Base-by-base conservation (phyloP, 2,329 filamentous ascomycete species). In the Sporothrix inflata region DNA sequence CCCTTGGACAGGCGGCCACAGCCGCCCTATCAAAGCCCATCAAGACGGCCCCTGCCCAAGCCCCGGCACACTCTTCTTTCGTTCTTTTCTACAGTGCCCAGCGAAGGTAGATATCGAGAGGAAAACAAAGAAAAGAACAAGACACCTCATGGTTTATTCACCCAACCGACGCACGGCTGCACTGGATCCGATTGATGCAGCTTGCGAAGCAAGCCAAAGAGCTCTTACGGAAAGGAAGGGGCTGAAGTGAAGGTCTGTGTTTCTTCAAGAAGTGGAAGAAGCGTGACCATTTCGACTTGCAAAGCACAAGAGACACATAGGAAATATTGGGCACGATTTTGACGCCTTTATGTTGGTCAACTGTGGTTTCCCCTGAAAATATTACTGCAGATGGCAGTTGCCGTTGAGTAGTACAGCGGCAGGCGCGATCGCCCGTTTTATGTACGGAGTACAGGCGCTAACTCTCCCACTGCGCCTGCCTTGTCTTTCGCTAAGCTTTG, bases 401-500 rank as follows among this genome's bases (percentile, higher is more conserved):
- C 61, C 24, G 19, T 49, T 42, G n/a, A 45, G 24, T 9, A 30
- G 27, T 40, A 38, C 12, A 70, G 53, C 30, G 47, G 71, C 16
- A 72, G 67, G 21, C 34, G 40, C 71, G 34, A 72, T 42, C 57
- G 45, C 16, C 27, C 40, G 21, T 30, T 66, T 42, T 45, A n/a
- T n/a, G n/a, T n/a, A n/a, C n/a, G 12, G 19, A 11, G 5, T 27
- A 14, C 40, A 40, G 45, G 14, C 34, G 47, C 55, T 65, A 65
- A 9, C 14, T 40, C 27, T 16, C 69, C 63, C 69, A 69, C 69
- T 24, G 72, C 42, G 21, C 69, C 63, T 71, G 63, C 72, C 66
- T 51, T 19, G 16, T 53, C 30, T n/a, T 70, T 82, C 88, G 79
- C 75, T 68, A 40, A 34, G 69, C 63, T 73, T 73, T 71, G 72